Percentiles rank a stretch among this genome's conserved stretches.
These are phyloP conservation scores for Simplicillium sp. DNA, from an alignment of 2,329 filamentous ascomycete genomes.

Conservation along the genomic window DNA sequence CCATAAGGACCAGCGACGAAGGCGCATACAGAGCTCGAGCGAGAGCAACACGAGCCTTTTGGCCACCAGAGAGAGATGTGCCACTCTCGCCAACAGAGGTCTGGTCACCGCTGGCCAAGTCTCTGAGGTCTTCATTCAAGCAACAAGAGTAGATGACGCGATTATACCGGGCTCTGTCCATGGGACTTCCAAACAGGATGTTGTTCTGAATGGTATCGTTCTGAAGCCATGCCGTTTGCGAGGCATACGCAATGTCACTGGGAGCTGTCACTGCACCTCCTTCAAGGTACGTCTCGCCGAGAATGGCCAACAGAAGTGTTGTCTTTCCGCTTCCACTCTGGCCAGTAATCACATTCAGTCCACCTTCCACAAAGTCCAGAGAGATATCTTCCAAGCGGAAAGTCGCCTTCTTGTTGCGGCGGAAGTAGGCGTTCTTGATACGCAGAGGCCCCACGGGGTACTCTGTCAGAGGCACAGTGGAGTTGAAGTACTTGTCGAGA, in stretches of 20 bases:
- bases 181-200: constrained; percentile 41
- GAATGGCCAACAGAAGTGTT: constrained; percentile 41
- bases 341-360: constrained; percentile 44
- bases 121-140: constrained; percentile 37
- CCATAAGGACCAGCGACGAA: constrained; percentile 43
- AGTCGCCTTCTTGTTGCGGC: constrained; percentile 37
- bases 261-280: constrained; percentile 36
- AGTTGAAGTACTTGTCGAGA: constrained; percentile 44
- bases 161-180: constrained; percentile 44
- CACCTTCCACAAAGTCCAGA: constrained; percentile 41
- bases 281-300: constrained; percentile 45
- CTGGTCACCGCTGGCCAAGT: constrained; percentile 39
- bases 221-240: constrained; percentile 48
- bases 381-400: constrained; percentile 39
- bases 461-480: constrained; percentile 34
- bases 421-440: constrained; percentile 36
- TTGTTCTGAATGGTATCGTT: constrained; percentile 47
- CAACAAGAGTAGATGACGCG: constrained; percentile 47
- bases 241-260: constrained; percentile 44
- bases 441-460: constrained; percentile 40
- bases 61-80: constrained; percentile 44
- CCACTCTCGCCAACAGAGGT: constrained; percentile 46
- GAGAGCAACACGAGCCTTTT: constrained; percentile 46
- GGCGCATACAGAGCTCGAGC: constrained; percentile 49
- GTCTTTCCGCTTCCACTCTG: constrained; percentile 49